Percentiles rank a stretch among this genome's conserved stretches.
Conservation (phyloP, 805 yeast species). For the Yamadazyma insecticola region DNA sequence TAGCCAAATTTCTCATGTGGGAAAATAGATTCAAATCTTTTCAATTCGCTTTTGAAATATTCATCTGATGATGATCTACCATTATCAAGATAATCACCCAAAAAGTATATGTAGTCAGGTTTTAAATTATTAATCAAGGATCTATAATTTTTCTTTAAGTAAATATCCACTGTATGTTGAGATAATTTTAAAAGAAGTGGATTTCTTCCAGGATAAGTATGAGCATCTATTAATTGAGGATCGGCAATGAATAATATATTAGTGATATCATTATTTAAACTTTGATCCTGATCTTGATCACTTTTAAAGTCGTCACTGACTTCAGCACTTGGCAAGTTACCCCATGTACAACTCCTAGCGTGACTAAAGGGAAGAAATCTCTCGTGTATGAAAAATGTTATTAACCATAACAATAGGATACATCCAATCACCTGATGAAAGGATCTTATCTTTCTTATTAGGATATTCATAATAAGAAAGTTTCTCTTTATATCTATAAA, state of each 20-base stretch:
- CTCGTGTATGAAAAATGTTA: slow-evolving; percentile 29
- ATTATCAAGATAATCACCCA: slow-evolving; percentile 42
- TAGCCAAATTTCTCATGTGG: slow-evolving; percentile 11
- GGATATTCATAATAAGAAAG: too few relatives aligned
- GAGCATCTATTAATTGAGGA: slow-evolving; percentile 41
- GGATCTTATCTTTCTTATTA: too few relatives aligned
- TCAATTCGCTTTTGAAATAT: slow-evolving; percentile 24
- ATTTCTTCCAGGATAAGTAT: slow-evolving; percentile 40
- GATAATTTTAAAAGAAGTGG: slow-evolving; percentile 25
- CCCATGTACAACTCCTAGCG: slow-evolving; percentile 32
- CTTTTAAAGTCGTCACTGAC: slow-evolving; percentile 3
- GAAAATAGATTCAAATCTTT: slow-evolving; percentile 32
- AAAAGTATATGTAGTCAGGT: slow-evolving; percentile 35
- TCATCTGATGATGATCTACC: slow-evolving; percentile 30
- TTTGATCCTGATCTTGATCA: slow-evolving; percentile 7
- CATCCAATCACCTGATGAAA: slow-evolving; percentile 21
- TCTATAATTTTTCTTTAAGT: slow-evolving; percentile 33
- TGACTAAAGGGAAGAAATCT: slow-evolving; percentile 21
- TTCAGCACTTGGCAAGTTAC: not conserved
- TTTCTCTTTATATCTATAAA: too few relatives aligned
- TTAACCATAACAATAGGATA: slow-evolving; percentile 23
- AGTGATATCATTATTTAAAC: slow-evolving; percentile 9
- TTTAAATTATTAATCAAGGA: slow-evolving; percentile 23
- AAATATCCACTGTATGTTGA: slow-evolving; percentile 38
- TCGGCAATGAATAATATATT: slow-evolving; percentile 37